These are phyloP conservation scores for Camellia japonica DNA, from an alignment of 148 eudicot species.

Conservation along the genomic window DNA sequence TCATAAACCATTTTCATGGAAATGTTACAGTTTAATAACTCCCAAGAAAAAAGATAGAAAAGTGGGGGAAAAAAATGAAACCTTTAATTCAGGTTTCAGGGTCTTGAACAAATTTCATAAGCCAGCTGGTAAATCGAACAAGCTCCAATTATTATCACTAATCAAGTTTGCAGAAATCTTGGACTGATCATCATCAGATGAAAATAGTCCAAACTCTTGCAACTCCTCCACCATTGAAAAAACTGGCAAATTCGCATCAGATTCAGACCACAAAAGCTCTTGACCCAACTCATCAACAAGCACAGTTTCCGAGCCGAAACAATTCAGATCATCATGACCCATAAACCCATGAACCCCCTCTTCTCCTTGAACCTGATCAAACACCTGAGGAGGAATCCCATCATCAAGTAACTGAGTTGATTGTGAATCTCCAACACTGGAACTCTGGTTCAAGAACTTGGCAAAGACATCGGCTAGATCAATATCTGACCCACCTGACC, in stretches of 20 bases:
- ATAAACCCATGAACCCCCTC: conserved; percentile 34
- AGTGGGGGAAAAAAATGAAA: no score
- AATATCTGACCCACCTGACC: conserved; percentile 40
- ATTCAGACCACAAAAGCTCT: conserved; percentile 50
- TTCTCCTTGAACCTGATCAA: conserved; percentile 21
- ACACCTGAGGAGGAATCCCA: conserved; percentile 1
- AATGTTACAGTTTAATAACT: no score
- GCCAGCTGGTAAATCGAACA: conserved; percentile 44
- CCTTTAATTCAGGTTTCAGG: not conserved
- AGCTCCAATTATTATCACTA: conserved; percentile 52
- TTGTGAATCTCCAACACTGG: not conserved
- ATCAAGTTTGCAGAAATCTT: conserved; percentile 25
- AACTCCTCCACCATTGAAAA: conserved; percentile 26
- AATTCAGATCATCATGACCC: conserved; percentile 30
- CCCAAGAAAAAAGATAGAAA: not conserved
- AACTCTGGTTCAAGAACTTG: conserved; percentile 48
- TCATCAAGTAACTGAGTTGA: conserved; percentile 15
- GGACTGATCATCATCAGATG: conserved; percentile 36
- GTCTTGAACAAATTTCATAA: conserved; percentile 41
- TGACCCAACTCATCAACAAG: conserved; percentile 36
- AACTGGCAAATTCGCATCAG: conserved; percentile 25
- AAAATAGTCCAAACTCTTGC: conserved; percentile 47
- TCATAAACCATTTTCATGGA: not conserved
- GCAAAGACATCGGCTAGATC: conserved; percentile 85
- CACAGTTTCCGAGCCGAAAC: conserved; percentile 26